Base-by-base conservation (phyloP, 176 grass and related monocot genomes). In the Puccinellia tenuiflora region DNA sequence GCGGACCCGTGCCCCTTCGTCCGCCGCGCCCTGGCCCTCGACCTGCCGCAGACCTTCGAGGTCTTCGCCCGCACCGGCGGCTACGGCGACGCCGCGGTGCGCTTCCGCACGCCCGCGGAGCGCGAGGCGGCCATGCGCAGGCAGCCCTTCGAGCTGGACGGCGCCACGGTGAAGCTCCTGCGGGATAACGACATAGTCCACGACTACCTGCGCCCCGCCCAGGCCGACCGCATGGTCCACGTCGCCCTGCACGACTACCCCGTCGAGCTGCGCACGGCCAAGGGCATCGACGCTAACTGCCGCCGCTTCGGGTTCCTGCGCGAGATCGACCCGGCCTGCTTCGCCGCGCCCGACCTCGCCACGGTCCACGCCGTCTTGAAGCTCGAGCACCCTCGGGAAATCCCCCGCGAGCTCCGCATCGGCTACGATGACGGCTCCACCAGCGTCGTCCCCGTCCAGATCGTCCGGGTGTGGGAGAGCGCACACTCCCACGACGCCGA, bases 111-210 rank as follows among this genome's bases (percentile, higher is more conserved):
- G 24, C 56, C 56, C 11, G 78, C 22, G 7, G 28, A 62, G 13
- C 26, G 26, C 13, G 59, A 62, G 28, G 78, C 61, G 4, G 78
- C 43, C 20, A 67, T 80, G 78, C 42, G 4, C 43, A 15, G 7
- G 61, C 78, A 80, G 78, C 61, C 78, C 18, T 67, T 80, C 78
- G 78, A 13, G 9, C 17, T 31, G 16, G 64, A 38, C 64, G 78
- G 60, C 61, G 57, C 20, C 11, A 16, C 60, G 9, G 78, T 80
- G 25, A 15, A 16, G 60, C 61, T 80, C 1, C 15, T 80, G 15
- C 78, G 78, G 4, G 60, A 67, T 26, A 1, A 5, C 26, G 24
- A 40, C n/a, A n/a, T n/a, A n/a, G n/a, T n/a, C n/a, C n/a, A n/a
- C 2, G 60, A 66, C 18, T 22, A 3, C 28, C n/a, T n/a, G n/a